Conservation (phyloP, 192 early-diverging fungal genomes). For the Coemansia sp. region DNA sequence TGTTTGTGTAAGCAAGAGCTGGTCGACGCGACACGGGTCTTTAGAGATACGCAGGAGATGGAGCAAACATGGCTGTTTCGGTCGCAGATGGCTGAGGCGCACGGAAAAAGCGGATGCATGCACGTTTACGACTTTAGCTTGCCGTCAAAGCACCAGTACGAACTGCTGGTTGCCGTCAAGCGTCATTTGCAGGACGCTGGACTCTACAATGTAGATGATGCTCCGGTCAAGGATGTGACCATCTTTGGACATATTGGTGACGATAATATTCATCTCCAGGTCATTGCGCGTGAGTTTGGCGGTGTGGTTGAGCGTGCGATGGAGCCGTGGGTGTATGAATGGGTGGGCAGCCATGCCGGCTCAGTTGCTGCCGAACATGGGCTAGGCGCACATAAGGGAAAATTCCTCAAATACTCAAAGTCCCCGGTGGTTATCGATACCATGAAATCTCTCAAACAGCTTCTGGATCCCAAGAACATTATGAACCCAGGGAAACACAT, state of each 20-base stretch:
- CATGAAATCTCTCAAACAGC: conserved; percentile 83
- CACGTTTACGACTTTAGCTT: conserved; percentile 52
- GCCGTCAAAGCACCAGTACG: conserved; percentile 39
- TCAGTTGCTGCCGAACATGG: conserved; percentile 90
- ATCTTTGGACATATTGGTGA: conserved; percentile 98
- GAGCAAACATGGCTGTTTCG: conserved; percentile 47
- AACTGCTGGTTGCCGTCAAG: conserved; percentile 36
- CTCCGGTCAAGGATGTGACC: conserved; percentile 70
- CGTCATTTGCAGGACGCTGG: conserved; percentile 17
- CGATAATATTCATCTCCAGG: conserved; percentile 93
- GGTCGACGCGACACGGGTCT: conserved; percentile 19
- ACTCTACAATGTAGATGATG: conserved; percentile 35
- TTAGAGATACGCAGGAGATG: conserved; percentile 28
- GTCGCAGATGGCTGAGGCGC: conserved; percentile 49
- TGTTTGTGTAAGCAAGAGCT: conserved; percentile 14
- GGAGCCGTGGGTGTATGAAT: conserved; percentile 90
- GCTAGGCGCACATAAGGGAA: conserved; percentile 75
- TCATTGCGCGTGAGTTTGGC: conserved; percentile 67
- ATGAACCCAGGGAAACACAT: conserved; percentile 85
- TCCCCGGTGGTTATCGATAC: conserved; percentile 71
- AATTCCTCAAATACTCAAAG: conserved; percentile 83
- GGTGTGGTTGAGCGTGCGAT: conserved; percentile 64
- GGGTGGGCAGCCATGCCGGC: conserved; percentile 64
- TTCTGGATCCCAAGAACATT: conserved; percentile 91
- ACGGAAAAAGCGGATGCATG: conserved; percentile 51